These are phyloP conservation scores for Xylaria intraflava DNA, from an alignment of 495 filamentous ascomycete species.

Conservation along the genomic window DNA sequence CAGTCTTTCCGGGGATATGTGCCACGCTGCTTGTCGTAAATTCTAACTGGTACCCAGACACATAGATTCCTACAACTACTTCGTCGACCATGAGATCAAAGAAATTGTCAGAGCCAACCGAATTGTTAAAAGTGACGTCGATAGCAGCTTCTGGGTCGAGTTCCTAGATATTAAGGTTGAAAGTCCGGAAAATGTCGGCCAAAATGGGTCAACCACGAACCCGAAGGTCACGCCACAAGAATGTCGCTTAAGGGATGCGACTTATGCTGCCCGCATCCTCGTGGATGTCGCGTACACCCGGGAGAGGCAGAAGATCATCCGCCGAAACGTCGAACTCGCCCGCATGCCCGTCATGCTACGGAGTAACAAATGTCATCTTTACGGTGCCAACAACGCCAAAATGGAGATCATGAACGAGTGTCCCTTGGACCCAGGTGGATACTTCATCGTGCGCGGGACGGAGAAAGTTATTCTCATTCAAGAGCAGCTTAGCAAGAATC, in stretches of 20 bases:
- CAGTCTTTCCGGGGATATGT: neutral
- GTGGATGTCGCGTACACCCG: conserved; percentile 84
- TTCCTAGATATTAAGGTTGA: conserved; percentile 85
- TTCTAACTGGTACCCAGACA: conserved; percentile 46
- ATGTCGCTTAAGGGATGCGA: conserved; percentile 90
- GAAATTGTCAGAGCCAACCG: conserved; percentile 89
- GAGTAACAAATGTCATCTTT: conserved; percentile 84
- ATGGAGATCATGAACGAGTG: conserved; percentile 91
- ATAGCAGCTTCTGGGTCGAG: conserved; percentile 78
- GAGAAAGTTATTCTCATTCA: conserved; percentile 98
- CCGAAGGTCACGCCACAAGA: conserved; percentile 82
- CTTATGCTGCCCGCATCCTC: conserved; percentile 85
- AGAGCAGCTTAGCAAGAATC: conserved; percentile 96
- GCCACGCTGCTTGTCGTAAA: neutral
- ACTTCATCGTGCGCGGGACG: conserved; percentile 80
- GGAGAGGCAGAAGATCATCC: conserved; percentile 61
- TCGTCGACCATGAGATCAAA: conserved; percentile 90
- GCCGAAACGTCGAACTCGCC: conserved; percentile 70
- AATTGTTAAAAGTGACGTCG: conserved; percentile 78
- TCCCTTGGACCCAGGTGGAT: conserved; percentile 90
- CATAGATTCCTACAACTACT: conserved; percentile 97
- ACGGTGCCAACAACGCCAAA: conserved; percentile 67
- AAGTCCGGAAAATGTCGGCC: conserved; percentile 67
- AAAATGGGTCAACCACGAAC: conserved; percentile 50
- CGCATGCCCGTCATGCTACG: conserved; percentile 94